A percentile compares a stretch with the other conserved stretches of the same genome.
Evolutionary conservation across 768 basidiomycete genomes (phyloP).

Genomic region (Podaxis pistillaris): DNA sequence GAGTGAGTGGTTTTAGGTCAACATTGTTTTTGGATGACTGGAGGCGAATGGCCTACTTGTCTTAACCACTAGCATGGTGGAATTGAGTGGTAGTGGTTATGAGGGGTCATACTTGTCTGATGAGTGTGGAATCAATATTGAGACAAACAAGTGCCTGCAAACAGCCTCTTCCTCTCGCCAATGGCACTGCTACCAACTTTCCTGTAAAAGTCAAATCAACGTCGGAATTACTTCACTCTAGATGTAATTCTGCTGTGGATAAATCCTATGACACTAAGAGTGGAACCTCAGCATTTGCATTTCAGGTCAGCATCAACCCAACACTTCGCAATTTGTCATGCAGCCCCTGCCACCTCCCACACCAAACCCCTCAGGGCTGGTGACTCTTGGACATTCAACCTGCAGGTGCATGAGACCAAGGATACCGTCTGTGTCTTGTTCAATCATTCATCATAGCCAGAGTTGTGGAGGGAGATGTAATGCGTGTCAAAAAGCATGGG

Average conservation of each 20-base stretch:
- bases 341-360: constrained; percentile 40
- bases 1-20: no score
- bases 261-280: constrained; percentile 54
- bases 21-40: no score
- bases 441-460: constrained; percentile 77
- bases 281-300: constrained; percentile 59
- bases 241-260: neutral
- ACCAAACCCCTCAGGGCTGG: constrained; percentile 60
- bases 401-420: constrained; percentile 74
- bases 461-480: constrained; percentile 75
- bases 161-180: neutral
- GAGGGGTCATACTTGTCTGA: neutral
- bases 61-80: no score
- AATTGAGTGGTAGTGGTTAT: no score
- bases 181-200: neutral
- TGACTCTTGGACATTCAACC: constrained; percentile 59
- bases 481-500: constrained; percentile 49
- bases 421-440: constrained; percentile 59
- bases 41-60: no score
- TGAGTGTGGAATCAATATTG: neutral
- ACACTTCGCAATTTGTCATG: constrained; percentile 68
- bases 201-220: neutral
- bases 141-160: neutral
- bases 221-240: neutral
- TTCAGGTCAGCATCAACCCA: constrained; percentile 64